Percentiles rank a stretch among this genome's conserved stretches.
phyloP scores from a whole-genome alignment of 176 grass and related monocot species.

The Bothriochloa decipiens region DNA sequence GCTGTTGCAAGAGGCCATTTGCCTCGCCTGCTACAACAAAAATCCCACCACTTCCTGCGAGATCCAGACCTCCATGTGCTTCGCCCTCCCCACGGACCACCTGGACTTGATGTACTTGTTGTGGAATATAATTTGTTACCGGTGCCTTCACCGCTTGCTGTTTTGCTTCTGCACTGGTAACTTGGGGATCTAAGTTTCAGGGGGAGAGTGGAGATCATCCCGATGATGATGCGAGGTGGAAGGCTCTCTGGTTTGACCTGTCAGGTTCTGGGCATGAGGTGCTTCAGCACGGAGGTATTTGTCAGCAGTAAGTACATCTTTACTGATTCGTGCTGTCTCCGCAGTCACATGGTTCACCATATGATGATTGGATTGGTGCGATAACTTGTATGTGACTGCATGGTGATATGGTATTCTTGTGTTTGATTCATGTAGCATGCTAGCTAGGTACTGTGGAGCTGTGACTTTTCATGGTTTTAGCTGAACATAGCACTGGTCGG shows the following conservation, averaged over 20 bases:
- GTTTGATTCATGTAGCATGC: not conserved
- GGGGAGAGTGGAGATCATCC: not conserved
- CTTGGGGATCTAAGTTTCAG: constrained; percentile 50
- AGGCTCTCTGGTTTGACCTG: constrained; percentile 11
- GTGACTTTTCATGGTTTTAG: not conserved
- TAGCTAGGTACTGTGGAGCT: not conserved
- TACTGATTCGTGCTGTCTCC: not conserved
- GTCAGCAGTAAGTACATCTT: constrained; percentile 54
- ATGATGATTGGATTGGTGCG: not conserved
- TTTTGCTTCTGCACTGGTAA: not conserved
- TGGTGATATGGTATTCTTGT: not conserved
- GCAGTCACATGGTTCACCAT: not conserved
- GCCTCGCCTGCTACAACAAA: not conserved
- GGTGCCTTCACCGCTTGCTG: not conserved
- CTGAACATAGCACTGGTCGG: not conserved
- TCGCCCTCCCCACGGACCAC: not conserved
- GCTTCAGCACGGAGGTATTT: constrained; percentile 55
- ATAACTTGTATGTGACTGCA: not conserved
- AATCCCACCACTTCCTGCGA: not conserved
- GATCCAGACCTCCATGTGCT: not conserved
- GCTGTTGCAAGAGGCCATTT: not conserved
- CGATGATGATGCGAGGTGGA: constrained; percentile 29
- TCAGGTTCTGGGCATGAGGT: constrained; percentile 3
- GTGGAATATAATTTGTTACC: not conserved
- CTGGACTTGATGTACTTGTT: not conserved